Percentiles rank a stretch among this genome's conserved stretches.
Conservation (phyloP, 352 stramenopile species). For the Phytophthora pistaciae region DNA sequence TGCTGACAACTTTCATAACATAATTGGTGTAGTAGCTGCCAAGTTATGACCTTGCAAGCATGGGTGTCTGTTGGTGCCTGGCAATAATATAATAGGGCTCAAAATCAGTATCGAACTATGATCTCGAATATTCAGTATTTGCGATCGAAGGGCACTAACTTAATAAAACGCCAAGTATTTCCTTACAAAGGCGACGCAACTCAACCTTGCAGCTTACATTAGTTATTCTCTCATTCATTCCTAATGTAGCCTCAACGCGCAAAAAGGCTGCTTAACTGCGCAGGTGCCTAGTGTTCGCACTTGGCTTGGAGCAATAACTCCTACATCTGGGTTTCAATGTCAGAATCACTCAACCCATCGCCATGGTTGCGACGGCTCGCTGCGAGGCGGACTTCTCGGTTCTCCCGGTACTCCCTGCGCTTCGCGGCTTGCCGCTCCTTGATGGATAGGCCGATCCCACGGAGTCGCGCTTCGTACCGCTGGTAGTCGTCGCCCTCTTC, state of each 20-base stretch:
- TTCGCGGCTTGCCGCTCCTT: neutral
- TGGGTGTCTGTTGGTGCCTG: too few species aligned
- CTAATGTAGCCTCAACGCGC: neutral
- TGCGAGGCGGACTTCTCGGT: neutral
- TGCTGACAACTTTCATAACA: too few species aligned
- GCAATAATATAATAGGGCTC: neutral
- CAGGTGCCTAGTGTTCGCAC: neutral
- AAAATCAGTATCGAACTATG: neutral
- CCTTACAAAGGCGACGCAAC: neutral
- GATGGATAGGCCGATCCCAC: neutral
- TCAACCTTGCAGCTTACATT: neutral
- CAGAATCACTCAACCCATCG: neutral
- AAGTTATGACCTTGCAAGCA: too few species aligned
- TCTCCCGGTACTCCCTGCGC: neutral
- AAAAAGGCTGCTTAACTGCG: neutral
- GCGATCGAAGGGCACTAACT: neutral
- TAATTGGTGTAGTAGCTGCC: too few species aligned
- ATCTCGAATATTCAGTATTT: neutral
- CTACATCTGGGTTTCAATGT: neutral
- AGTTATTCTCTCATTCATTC: neutral
- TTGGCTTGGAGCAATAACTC: neutral
- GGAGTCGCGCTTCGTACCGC: neutral
- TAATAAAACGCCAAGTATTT: neutral
- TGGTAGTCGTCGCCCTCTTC: conserved; percentile 3
- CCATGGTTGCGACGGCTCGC: neutral